Percentiles rank a stretch among this genome's conserved stretches.
These are phyloP conservation scores for Mycena rosella DNA, from an alignment of 768 basidiomycete genomes.

Conservation along the genomic window DNA sequence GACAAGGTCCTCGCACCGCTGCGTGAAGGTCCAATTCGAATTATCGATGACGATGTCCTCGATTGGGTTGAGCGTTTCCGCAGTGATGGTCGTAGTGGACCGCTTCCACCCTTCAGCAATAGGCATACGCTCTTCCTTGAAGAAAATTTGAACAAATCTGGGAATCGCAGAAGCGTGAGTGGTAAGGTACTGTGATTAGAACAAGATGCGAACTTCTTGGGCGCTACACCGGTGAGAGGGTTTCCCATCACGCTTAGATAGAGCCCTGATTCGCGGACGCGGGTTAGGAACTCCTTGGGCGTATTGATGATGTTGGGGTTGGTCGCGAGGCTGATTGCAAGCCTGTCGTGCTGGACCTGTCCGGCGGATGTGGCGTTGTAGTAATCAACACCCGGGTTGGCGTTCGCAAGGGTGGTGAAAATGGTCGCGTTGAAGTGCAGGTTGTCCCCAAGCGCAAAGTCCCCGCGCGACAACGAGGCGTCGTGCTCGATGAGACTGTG, in stretches of 20 bases:
- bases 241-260: constrained; percentile 36
- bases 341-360: constrained; percentile 31
- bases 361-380: constrained; percentile 36
- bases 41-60: constrained; percentile 5
- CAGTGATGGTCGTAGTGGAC: constrained; percentile 19
- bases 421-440: constrained; percentile 36
- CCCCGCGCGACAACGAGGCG: constrained; percentile 29
- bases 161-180: background rate
- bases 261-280: constrained; percentile 30
- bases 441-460: constrained; percentile 28
- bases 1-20: constrained; percentile 23
- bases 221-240: constrained; percentile 25
- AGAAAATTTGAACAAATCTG: constrained; percentile 37
- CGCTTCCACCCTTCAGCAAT: constrained; percentile 38
- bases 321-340: constrained; percentile 16
- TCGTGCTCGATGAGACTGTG: constrained; percentile 36
- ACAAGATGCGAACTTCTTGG: constrained; percentile 32
- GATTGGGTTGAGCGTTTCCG: constrained; percentile 17
- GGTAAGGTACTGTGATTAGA: background rate
- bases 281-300: constrained; percentile 28
- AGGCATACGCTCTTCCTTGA: constrained; percentile 37
- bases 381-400: constrained; percentile 37
- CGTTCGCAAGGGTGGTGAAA: constrained; percentile 30
- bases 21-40: constrained; percentile 29
- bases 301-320: constrained; percentile 35